Base-by-base conservation (phyloP, 139 green algal species). In the Ostreobium quekettii region DNA sequence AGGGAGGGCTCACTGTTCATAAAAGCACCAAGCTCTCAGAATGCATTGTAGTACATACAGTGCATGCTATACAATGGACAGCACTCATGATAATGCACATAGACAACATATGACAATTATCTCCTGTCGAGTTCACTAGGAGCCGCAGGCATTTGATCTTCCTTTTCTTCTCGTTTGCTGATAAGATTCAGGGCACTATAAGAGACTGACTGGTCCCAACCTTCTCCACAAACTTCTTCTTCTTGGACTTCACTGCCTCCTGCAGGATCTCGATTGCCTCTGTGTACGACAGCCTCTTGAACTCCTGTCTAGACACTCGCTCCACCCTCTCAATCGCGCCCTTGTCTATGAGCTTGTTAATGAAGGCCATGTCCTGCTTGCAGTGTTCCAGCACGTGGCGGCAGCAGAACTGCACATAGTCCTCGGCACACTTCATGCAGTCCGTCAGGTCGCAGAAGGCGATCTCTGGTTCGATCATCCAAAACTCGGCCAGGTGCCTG, bases 401-500 rank as follows among this genome's bases (percentile, higher is more conserved):
- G 79, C 88, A 96, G 80, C 91, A 92, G 75, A 80, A 89, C 35
- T 82, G 78, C 66, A 95, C 87, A 69, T 96, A 96, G 73, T 92
- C 88, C 81, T 96, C 89, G 11, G 89, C 89, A 62, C 85, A 93
- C 53, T 85, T 53, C 56, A 70, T 60, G 4, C 61, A 71, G 74
- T 75, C 70, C 64, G 76, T n/a, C 35, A 97, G 83, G 82, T 95
- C 79, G 61, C 88, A 93, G 77, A 96, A 98, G 35, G 92, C 91
- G 36, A 98, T 91, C 85, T 98, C 91, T 4, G 93, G 93, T 81
- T 99, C 93, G 62, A 99, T 96, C 93, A 99, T 99, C 91, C 91
- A 97, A 76, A 98, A 98, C 80, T 98, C 93, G 15, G 94, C 93
- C 60, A 98, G 77, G 80, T 99, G 94, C 36, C 94, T 83, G 6